A percentile compares a stretch with the other conserved stretches of the same genome.
These are phyloP conservation scores for Encephalitozoon intestinalis DNA, from an alignment of 371 early-diverging fungal species.

Conservation along the genomic window DNA sequence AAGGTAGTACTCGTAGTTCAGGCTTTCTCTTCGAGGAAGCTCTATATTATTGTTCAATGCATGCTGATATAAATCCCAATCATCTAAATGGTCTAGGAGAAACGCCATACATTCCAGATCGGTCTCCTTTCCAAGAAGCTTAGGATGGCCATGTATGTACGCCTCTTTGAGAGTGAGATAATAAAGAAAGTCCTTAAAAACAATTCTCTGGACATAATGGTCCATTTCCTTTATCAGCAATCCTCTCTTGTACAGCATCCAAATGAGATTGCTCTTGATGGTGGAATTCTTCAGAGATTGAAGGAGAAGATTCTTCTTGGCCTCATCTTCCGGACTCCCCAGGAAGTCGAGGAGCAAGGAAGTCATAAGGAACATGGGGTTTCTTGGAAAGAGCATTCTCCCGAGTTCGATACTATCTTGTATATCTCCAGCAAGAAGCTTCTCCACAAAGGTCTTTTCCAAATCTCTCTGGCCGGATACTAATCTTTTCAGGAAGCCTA, in stretches of 20 bases:
- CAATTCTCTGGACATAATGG: constrained; percentile 5
- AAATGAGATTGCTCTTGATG: constrained; percentile 27
- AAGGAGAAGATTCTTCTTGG: neutral
- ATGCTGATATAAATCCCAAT: constrained; percentile 56
- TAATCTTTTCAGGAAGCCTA: neutral
- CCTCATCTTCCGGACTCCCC: neutral
- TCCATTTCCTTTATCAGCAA: constrained; percentile 9
- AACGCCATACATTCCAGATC: neutral
- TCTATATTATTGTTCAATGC: constrained; percentile 36
- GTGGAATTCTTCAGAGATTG: neutral
- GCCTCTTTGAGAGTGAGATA: constrained; percentile 32
- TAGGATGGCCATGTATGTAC: constrained; percentile 16
- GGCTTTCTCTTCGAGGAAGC: neutral
- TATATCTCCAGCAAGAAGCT: neutral
- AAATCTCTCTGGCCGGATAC: neutral
- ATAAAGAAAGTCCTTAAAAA: constrained; percentile 19
- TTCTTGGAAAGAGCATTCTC: neutral
- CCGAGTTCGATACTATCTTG: neutral
- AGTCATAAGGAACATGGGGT: neutral
- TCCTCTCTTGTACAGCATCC: constrained; percentile 19
- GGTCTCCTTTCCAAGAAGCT: neutral
- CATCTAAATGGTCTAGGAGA: constrained; percentile 50
- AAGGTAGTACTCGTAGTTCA: constrained; percentile 37
- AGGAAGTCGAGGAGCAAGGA: neutral
- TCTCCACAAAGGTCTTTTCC: neutral